Percentiles rank a stretch among this genome's conserved stretches.
phyloP scores from a whole-genome alignment of 345 rosid genomes.

The Arabidopsis suecica region DNA sequence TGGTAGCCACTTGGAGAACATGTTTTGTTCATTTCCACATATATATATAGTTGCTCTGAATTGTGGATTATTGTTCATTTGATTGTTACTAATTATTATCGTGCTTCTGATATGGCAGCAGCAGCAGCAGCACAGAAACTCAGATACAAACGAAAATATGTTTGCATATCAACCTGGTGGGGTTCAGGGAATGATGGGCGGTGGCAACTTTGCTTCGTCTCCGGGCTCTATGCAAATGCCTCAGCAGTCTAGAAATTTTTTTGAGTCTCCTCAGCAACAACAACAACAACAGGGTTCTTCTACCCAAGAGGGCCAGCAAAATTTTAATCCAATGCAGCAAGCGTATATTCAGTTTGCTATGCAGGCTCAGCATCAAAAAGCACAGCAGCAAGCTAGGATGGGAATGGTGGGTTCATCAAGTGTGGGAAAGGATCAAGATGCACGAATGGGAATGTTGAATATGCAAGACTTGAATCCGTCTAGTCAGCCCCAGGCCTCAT shows the following conservation, averaged over 20 bases:
- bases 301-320: conserved; percentile 73
- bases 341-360: conserved; percentile 83
- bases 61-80: background rate
- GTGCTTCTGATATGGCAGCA: conserved; percentile 49
- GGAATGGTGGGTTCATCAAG: conserved; percentile 59
- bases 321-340: conserved; percentile 77
- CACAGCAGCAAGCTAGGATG: conserved; percentile 83
- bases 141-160: conserved; percentile 76
- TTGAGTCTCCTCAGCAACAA: conserved; percentile 68
- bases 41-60: conserved; percentile 10
- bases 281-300: conserved; percentile 59
- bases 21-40: background rate
- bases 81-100: background rate
- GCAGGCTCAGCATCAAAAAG: conserved; percentile 76
- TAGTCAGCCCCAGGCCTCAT: conserved; percentile 79
- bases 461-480: conserved; percentile 82
- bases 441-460: conserved; percentile 65
- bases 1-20: background rate
- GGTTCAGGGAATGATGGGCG: conserved; percentile 75
- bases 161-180: conserved; percentile 80
- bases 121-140: conserved; percentile 67
- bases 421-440: conserved; percentile 72
- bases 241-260: conserved; percentile 82
- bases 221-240: conserved; percentile 77
- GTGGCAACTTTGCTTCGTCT: conserved; percentile 63